These are phyloP conservation scores for Buxus sempervirens DNA, from an alignment of 164 flowering plant species.

Conservation along the genomic window DNA sequence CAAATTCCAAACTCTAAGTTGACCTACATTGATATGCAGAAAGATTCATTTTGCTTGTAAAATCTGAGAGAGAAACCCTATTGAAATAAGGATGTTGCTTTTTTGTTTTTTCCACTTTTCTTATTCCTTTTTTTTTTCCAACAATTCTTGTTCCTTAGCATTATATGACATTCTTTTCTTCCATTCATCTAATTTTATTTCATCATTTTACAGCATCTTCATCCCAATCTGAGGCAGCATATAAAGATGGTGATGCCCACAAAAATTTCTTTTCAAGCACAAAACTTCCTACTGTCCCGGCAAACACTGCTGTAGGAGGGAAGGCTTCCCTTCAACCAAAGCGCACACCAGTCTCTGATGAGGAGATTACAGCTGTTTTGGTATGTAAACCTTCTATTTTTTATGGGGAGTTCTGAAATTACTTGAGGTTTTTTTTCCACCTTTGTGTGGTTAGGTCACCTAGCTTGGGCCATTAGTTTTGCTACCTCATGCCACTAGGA, in stretches of 20 bases:
- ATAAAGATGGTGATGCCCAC: conserved; percentile 23
- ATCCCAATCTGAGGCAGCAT: conserved; percentile 13
- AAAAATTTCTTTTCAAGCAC: conserved; percentile 32
- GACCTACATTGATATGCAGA: too few relatives aligned
- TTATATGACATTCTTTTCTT: not conserved
- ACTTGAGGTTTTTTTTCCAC: not conserved
- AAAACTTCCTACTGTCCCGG: conserved; percentile 27
- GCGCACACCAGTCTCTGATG: conserved; percentile 62
- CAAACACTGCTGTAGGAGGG: conserved; percentile 51
- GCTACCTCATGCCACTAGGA: too few relatives aligned
- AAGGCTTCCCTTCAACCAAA: conserved; percentile 89
- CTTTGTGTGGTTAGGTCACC: not conserved
- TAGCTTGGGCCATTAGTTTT: too few relatives aligned
- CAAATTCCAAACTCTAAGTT: too few relatives aligned
- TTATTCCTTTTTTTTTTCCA: not conserved
- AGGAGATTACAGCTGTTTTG: conserved; percentile 83
- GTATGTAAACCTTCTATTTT: conserved; percentile 32
- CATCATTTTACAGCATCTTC: conserved; percentile 14
- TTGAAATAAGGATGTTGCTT: not conserved
- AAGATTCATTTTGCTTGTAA: too few relatives aligned
- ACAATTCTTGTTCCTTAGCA: not conserved
- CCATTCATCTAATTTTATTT: not conserved
- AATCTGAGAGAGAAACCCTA: too few relatives aligned
- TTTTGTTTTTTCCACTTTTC: not conserved
- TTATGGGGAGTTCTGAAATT: not conserved